phyloP scores from a whole-genome alignment of 345 rosid species.

The Syzygium grande region DNA sequence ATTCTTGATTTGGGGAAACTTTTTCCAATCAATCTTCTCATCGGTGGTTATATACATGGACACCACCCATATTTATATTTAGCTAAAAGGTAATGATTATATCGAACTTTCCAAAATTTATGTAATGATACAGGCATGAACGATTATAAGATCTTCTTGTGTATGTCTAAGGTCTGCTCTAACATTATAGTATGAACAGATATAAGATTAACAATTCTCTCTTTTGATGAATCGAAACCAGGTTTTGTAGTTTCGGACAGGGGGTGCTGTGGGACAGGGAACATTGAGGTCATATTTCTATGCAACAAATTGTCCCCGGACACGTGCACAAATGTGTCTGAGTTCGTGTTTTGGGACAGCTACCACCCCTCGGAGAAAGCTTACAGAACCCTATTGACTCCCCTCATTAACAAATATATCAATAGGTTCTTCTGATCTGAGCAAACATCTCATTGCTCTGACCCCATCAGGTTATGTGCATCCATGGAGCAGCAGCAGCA shows the following conservation, averaged over 20 bases:
- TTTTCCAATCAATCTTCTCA: background rate
- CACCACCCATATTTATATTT: background rate
- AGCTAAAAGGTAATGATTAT: background rate
- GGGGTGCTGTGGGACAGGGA: constrained; percentile 59
- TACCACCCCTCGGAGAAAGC: constrained; percentile 66
- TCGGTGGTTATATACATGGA: background rate
- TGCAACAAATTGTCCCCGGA: constrained; percentile 28
- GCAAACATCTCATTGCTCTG: no score
- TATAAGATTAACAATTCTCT: background rate
- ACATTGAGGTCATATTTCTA: constrained; percentile 25
- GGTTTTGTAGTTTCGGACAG: constrained; percentile 28
- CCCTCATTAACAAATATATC: constrained; percentile 11
- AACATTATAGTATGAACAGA: background rate
- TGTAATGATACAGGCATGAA: background rate
- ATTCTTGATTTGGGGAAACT: background rate
- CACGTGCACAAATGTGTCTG: constrained; percentile 28
- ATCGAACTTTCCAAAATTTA: background rate
- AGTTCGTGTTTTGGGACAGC: constrained; percentile 67
- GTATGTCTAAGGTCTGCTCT: background rate
- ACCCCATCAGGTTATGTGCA: background rate
- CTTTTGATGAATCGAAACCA: background rate
- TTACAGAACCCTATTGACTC: constrained; percentile 19
- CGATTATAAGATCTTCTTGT: background rate
- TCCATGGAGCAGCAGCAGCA: background rate
- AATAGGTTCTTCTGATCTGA: constrained; percentile 10